Evolutionary conservation across 495 filamentous ascomycete species (phyloP).

Genomic region (Hypoxylon cercidicola): DNA sequence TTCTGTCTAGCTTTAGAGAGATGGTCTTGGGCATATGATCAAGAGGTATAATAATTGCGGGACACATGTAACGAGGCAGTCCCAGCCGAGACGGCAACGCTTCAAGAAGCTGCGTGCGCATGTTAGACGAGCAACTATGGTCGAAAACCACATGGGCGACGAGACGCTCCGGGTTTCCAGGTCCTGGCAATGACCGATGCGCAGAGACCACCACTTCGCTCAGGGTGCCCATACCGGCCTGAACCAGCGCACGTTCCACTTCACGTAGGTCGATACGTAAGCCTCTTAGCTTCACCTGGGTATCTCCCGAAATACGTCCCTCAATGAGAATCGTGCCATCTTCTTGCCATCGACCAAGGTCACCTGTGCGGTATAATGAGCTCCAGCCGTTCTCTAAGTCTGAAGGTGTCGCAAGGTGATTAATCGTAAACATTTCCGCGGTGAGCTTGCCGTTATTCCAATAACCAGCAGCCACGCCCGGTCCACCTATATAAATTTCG

Average conservation of each 20-base stretch:
- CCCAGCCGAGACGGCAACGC: conserved; percentile 35
- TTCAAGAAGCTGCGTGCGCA: conserved; percentile 2
- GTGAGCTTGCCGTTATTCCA: conserved; percentile 39
- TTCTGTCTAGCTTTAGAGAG: conserved; percentile 52
- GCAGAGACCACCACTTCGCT: conserved; percentile 49
- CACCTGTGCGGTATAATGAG: conserved; percentile 55
- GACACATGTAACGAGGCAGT: conserved; percentile 61
- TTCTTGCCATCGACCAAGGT: conserved; percentile 44
- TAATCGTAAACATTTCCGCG: conserved; percentile 49
- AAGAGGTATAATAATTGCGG: conserved; percentile 50
- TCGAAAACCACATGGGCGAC: conserved; percentile 49
- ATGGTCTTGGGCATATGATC: conserved; percentile 53
- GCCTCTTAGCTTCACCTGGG: conserved; percentile 63
- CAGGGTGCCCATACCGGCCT: conserved; percentile 38
- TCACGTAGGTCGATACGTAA: conserved; percentile 64
- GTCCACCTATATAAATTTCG: conserved; percentile 53
- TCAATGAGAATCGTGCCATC: conserved; percentile 55
- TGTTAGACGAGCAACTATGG: background rate
- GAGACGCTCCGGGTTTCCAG: conserved; percentile 38
- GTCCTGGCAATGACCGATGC: conserved; percentile 3
- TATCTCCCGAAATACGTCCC: conserved; percentile 57
- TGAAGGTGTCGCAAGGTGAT: too few relatives aligned
- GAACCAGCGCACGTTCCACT: conserved; percentile 53
- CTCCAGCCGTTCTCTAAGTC: conserved; percentile 44
- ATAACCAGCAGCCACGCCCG: conserved; percentile 50